Evolutionary conservation across 2,329 filamentous ascomycete genomes (phyloP).

Genomic region (Phialophora verrucosa): DNA sequence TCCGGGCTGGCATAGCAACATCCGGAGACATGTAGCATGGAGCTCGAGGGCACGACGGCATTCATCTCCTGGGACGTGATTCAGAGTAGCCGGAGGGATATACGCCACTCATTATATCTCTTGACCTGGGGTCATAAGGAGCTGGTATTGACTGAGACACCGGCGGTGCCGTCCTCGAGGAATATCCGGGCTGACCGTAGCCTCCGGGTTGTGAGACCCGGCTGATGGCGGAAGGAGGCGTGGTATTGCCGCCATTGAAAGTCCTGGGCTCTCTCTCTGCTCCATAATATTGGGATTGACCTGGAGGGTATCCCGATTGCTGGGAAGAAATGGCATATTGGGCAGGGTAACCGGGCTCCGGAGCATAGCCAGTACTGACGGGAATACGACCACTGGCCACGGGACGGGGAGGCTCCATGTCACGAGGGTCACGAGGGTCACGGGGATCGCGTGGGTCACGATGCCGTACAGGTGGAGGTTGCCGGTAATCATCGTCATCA

Average conservation of each 20-base stretch:
- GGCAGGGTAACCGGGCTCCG: slow-evolving; percentile 34
- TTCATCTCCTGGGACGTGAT: slow-evolving; percentile 30
- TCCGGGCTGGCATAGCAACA: slow-evolving; percentile 13
- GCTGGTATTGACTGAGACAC: slow-evolving; percentile 29
- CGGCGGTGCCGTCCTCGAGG: slow-evolving; percentile 31
- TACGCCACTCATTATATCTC: slow-evolving; percentile 30
- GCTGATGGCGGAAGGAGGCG: slow-evolving; percentile 35
- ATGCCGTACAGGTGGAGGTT: slow-evolving; percentile 24
- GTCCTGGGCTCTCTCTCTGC: slow-evolving; percentile 36
- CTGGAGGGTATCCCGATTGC: slow-evolving; percentile 26
- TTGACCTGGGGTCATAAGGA: slow-evolving; percentile 27
- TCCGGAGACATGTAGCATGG: slow-evolving; percentile 13
- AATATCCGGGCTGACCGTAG: slow-evolving; percentile 30
- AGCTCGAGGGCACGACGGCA: slow-evolving; percentile 10
- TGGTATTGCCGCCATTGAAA: slow-evolving; percentile 29
- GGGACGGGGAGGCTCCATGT: slow-evolving; percentile 25
- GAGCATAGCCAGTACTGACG: slow-evolving; percentile 30
- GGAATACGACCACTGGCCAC: slow-evolving; percentile 29
- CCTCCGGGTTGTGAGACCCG: slow-evolving; percentile 25
- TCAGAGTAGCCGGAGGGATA: slow-evolving; percentile 31
- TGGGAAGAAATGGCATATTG: slow-evolving; percentile 35
- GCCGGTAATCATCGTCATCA: slow-evolving; percentile 34
- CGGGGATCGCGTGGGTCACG: slow-evolving; percentile 33
- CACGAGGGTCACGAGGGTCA: slow-evolving; percentile 25
- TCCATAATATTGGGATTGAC: slow-evolving; percentile 34